Conservation (phyloP, 306 rosid species). For the Cicer bijugum region DNA sequence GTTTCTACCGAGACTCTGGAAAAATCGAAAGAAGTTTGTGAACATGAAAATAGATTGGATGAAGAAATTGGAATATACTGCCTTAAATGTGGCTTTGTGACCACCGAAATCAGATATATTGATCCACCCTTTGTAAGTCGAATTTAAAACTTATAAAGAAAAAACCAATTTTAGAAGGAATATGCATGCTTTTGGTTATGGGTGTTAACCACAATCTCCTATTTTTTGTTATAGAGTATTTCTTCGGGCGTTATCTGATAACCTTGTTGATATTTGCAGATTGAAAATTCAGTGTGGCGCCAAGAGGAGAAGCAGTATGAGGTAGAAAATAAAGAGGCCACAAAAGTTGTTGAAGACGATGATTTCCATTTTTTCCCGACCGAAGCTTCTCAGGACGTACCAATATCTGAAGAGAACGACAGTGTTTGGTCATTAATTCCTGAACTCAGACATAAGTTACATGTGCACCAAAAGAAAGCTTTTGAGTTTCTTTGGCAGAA, state of each 20-base stretch:
- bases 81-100: slow-evolving; percentile 68
- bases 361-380: slow-evolving; percentile 48
- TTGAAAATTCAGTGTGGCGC: slow-evolving; percentile 54
- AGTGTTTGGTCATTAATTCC: slow-evolving; percentile 72
- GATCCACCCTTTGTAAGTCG: slow-evolving; percentile 84
- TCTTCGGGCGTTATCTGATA: slow-evolving; percentile 34
- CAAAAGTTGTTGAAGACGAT: slow-evolving; percentile 54
- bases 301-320: slow-evolving; percentile 58
- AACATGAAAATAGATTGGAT: slow-evolving; percentile 64
- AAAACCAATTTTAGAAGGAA: no score
- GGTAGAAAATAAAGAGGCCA: slow-evolving; percentile 45
- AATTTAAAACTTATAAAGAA: slow-evolving; percentile 21
- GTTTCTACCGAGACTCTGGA: slow-evolving; percentile 47
- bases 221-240: background rate
- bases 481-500: slow-evolving; percentile 91
- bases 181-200: no score
- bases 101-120: slow-evolving; percentile 66
- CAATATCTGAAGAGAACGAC: slow-evolving; percentile 58
- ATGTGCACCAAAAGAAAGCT: slow-evolving; percentile 84
- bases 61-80: slow-evolving; percentile 86
- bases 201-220: no score
- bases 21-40: slow-evolving; percentile 48
- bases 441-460: slow-evolving; percentile 51
- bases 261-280: slow-evolving; percentile 52
- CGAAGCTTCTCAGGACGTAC: slow-evolving; percentile 46